Evolutionary conservation across 495 filamentous ascomycete genomes (phyloP).

Genomic region (Penicillium alfredii): DNA sequence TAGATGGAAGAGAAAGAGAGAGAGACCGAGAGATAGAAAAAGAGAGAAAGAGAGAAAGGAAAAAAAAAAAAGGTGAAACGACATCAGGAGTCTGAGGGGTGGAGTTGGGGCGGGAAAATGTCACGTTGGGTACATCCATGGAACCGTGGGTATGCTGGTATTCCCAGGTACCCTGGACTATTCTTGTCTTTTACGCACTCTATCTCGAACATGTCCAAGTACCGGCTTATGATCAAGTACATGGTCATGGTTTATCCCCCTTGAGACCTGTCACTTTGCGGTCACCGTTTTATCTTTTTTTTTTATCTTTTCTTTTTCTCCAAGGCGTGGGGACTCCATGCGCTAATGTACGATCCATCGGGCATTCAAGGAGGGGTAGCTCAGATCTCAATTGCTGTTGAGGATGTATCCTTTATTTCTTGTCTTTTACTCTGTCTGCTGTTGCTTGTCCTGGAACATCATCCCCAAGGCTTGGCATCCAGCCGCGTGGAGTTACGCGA

Average conservation of each 20-base stretch:
- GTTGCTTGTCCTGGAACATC: too few species aligned
- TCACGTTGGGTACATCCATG: neutral
- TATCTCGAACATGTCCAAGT: too few species aligned
- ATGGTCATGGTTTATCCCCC: too few species aligned
- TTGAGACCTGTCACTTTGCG: too few species aligned
- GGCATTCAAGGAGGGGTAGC: constrained; percentile 1
- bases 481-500: constrained; percentile 13
- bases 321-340: constrained; percentile 7
- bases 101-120: too few species aligned
- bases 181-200: neutral
- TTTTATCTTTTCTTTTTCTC: too few species aligned
- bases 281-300: too few species aligned
- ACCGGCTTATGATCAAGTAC: too few species aligned
- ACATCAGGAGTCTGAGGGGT: constrained; percentile 6
- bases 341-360: constrained; percentile 11
- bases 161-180: too few species aligned
- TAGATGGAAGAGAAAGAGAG: constrained; percentile 5
- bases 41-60: constrained; percentile 8
- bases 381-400: constrained; percentile 6
- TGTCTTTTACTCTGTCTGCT: neutral
- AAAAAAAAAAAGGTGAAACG: constrained; percentile 1
- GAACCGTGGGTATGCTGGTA: too few species aligned
- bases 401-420: neutral
- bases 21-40: constrained; percentile 1
- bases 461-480: constrained; percentile 13